Percentiles rank a stretch among this genome's conserved stretches.
phyloP scores from a whole-genome alignment of 805 yeast species.

The Candida parachauliodes region DNA sequence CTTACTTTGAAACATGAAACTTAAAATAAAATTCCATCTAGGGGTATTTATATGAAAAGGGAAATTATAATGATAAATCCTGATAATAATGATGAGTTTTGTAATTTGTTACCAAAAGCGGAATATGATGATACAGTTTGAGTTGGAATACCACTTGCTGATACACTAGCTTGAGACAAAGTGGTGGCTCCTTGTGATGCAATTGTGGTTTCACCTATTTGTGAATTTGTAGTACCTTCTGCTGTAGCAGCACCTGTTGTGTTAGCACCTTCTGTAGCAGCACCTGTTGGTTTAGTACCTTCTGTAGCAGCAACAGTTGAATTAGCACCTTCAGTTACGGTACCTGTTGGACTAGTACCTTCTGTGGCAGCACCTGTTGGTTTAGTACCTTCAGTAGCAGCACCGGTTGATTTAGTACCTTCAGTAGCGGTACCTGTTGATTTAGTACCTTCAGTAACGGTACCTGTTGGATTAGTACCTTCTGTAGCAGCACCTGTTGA shows the following conservation, averaged over 20 bases:
- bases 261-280: background rate
- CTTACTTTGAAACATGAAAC: no score
- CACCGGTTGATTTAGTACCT: background rate
- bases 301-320: background rate
- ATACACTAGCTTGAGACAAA: background rate
- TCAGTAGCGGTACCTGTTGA: background rate
- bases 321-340: background rate
- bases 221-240: no score
- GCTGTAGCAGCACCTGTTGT: background rate
- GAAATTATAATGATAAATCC: slow-evolving; percentile 1
- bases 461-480: no score
- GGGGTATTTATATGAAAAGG: background rate
- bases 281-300: background rate
- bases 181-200: background rate
- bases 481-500: no score
- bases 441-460: no score
- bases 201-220: background rate
- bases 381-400: background rate
- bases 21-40: background rate
- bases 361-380: background rate
- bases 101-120: slow-evolving; percentile 1
- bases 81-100: background rate
- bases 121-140: background rate
- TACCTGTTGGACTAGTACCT: background rate
- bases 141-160: background rate